These are phyloP conservation scores for Leonotis leonurus DNA, from an alignment of 257 asterid genomes.

Conservation along the genomic window DNA sequence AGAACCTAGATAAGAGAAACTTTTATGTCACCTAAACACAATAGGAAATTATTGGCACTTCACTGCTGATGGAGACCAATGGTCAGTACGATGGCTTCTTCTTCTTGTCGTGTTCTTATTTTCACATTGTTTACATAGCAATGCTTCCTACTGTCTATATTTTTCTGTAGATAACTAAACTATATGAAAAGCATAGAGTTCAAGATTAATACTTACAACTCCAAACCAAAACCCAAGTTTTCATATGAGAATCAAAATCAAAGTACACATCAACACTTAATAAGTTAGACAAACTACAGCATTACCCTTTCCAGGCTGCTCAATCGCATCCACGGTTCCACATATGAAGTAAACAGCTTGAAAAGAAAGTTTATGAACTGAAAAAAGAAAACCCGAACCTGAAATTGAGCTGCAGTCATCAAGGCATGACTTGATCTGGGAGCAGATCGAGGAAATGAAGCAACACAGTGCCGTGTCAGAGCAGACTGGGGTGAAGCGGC, in stretches of 20 bases:
- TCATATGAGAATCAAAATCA: too few species aligned
- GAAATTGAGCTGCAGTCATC: background rate
- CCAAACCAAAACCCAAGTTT: too few species aligned
- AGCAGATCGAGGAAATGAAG: slow-evolving; percentile 33
- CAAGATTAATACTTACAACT: too few species aligned
- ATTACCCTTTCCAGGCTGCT: background rate
- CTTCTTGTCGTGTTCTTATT: too few species aligned
- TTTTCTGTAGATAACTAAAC: too few species aligned
- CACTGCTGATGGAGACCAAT: too few species aligned
- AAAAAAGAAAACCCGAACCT: slow-evolving; percentile 14
- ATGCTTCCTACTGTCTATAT: too few species aligned
- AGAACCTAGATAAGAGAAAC: background rate
- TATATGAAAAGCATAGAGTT: too few species aligned
- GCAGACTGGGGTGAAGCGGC: slow-evolving; percentile 31
- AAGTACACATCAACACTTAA: too few species aligned
- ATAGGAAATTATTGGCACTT: too few species aligned
- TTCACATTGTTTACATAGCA: too few species aligned
- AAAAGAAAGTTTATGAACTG: background rate
- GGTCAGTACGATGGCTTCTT: too few species aligned
- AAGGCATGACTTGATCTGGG: slow-evolving; percentile 26
- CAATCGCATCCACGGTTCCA: background rate
- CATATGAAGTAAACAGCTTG: background rate
- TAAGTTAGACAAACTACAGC: background rate
- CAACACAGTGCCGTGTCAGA: slow-evolving; percentile 10
- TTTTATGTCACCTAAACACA: background rate